phyloP scores from a whole-genome alignment of 192 early-diverging fungal genomes.

The Coemansia sp. region DNA sequence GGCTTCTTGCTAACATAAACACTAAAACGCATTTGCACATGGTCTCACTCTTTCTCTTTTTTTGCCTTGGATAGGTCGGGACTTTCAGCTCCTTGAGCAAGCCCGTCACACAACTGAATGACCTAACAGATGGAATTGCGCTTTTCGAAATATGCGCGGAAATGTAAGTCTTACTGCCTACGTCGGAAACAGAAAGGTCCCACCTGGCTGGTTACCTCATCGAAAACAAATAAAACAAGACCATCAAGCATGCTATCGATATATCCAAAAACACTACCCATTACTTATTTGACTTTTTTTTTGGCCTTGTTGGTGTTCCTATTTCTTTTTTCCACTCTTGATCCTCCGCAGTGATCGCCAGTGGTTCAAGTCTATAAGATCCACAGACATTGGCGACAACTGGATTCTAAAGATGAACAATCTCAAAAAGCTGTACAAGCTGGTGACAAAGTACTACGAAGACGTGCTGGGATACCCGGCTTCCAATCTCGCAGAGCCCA shows the following conservation, averaged over 20 bases:
- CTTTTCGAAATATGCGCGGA: constrained; percentile 80
- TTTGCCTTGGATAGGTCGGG: constrained; percentile 31
- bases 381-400: constrained; percentile 78
- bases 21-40: too few species aligned
- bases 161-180: too few species aligned
- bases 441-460: constrained; percentile 82
- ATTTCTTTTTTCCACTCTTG: too few species aligned
- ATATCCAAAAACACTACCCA: background rate
- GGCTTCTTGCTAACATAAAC: constrained; percentile 7
- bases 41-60: too few species aligned
- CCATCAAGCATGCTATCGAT: too few species aligned
- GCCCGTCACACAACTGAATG: constrained; percentile 44
- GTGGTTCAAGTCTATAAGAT: constrained; percentile 84
- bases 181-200: too few species aligned
- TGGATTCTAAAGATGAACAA: constrained; percentile 95
- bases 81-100: constrained; percentile 49
- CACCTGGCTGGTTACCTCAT: too few species aligned
- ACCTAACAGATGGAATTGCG: constrained; percentile 77
- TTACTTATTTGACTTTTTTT: background rate
- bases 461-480: constrained; percentile 77
- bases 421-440: constrained; percentile 85
- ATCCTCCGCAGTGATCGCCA: constrained; percentile 68
- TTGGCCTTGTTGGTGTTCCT: background rate
- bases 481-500: constrained; percentile 62
- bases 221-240: too few species aligned